phyloP scores from a whole-genome alignment of 495 filamentous ascomycete species.

The Hypoxylon fuscum region DNA sequence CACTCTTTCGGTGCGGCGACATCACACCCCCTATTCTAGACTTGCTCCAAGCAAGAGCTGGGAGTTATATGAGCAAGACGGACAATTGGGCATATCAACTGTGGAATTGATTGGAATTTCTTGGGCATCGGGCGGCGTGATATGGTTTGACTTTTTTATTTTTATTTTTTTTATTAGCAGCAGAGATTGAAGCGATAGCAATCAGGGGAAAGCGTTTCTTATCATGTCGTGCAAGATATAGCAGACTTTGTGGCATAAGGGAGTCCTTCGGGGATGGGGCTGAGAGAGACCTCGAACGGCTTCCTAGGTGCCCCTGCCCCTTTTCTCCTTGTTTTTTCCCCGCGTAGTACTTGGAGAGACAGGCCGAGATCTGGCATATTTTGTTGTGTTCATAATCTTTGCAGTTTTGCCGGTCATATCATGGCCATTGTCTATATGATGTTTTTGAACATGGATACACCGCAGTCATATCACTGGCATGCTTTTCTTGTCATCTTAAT shows the following conservation, averaged over 20 bases:
- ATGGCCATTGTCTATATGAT: conserved; percentile 30
- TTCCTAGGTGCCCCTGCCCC: conserved; percentile 10
- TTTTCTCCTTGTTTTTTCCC: too few species aligned
- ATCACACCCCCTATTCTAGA: conserved; percentile 33
- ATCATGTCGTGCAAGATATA: conserved; percentile 11
- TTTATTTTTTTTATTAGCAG: too few species aligned
- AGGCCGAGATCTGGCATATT: conserved; percentile 28
- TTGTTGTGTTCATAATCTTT: conserved; percentile 35
- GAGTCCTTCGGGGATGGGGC: not conserved
- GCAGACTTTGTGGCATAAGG: too few species aligned
- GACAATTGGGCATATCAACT: conserved; percentile 29
- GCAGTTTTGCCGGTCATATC: conserved; percentile 16
- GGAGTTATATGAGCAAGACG: conserved; percentile 20
- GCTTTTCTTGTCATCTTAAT: too few species aligned
- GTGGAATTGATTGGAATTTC: conserved; percentile 31
- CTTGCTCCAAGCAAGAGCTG: conserved; percentile 7
- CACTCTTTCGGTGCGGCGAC: conserved; percentile 23
- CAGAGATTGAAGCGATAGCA: conserved; percentile 34
- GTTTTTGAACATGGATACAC: conserved; percentile 7
- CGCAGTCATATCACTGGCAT: conserved; percentile 10
- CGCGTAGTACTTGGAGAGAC: conserved; percentile 16
- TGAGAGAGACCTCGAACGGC: conserved; percentile 13
- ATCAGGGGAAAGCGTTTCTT: conserved; percentile 13
- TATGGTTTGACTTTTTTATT: conserved; percentile 27
- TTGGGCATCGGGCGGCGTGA: conserved; percentile 40